Conservation (phyloP, 2,329 filamentous ascomycete genomes). For the Phialemonium atrogriseum region DNA sequence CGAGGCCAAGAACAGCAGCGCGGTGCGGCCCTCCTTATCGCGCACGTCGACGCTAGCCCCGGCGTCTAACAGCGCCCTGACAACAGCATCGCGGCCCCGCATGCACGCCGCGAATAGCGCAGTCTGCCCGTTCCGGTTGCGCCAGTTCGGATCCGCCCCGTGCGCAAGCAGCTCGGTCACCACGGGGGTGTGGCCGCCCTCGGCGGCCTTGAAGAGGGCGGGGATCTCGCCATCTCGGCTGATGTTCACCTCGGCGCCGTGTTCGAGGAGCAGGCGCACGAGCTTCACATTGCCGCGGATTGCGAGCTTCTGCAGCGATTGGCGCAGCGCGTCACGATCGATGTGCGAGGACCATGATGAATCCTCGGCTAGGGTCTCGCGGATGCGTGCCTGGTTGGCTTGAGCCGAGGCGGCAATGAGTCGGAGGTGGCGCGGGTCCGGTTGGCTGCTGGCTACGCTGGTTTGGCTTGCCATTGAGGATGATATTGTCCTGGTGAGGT, state of each 20-base stretch:
- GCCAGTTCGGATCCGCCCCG: constrained; percentile 23
- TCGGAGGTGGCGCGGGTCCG: constrained; percentile 26
- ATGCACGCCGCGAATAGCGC: constrained; percentile 26
- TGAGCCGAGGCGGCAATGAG: constrained; percentile 27
- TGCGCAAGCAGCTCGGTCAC: constrained; percentile 23
- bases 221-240: constrained; percentile 24
- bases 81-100: constrained; percentile 24
- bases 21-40: constrained; percentile 26
- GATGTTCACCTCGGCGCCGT: constrained; percentile 27
- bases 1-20: constrained; percentile 26
- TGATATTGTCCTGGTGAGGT: too few species aligned
- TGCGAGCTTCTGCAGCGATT: constrained; percentile 27
- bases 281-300: constrained; percentile 25
- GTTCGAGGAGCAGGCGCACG: constrained; percentile 26
- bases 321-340: constrained; percentile 27
- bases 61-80: constrained; percentile 20
- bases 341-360: constrained; percentile 21
- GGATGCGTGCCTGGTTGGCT: constrained; percentile 26
- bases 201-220: constrained; percentile 28
- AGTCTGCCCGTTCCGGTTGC: constrained; percentile 23
- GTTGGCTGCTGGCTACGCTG: constrained; percentile 28
- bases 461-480: constrained; percentile 6
- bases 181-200: constrained; percentile 24
- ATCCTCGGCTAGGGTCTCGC: constrained; percentile 26
- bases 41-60: constrained; percentile 24